phyloP scores from a whole-genome alignment of 208 protist genomes.

The Wallacemonas rigidus region DNA sequence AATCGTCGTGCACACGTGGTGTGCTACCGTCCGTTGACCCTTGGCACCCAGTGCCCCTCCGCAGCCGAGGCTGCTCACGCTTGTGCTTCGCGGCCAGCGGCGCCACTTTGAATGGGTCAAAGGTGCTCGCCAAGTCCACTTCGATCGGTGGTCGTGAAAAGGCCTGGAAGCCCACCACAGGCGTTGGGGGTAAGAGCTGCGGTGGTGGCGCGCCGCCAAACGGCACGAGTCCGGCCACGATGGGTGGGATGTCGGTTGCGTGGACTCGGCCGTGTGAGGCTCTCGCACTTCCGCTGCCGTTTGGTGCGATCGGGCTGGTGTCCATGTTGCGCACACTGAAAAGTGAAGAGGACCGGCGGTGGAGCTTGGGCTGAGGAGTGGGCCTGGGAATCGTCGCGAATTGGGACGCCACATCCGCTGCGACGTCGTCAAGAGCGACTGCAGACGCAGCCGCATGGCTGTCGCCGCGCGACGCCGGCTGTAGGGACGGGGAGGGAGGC shows the following conservation, averaged over 20 bases:
- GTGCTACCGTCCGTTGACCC: background rate
- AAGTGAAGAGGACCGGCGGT: conserved; percentile 14
- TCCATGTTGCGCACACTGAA: conserved; percentile 17
- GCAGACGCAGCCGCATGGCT: too few relatives aligned
- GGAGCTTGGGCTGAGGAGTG: background rate
- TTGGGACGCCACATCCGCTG: background rate
- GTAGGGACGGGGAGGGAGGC: too few relatives aligned
- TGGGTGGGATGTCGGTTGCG: background rate
- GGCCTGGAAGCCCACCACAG: conserved; percentile 2
- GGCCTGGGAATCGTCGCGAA: conserved; percentile 6
- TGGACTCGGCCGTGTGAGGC: background rate
- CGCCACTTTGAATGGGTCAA: conserved; percentile 28
- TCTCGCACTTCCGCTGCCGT: background rate
- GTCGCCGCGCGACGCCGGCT: too few relatives aligned
- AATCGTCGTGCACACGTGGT: background rate
- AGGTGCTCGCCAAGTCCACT: conserved; percentile 20
- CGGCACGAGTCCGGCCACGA: conserved; percentile 14
- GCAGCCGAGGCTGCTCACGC: background rate
- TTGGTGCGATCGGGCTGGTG: background rate
- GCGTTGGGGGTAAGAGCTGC: background rate
- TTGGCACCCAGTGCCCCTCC: background rate
- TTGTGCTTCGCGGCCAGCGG: conserved; percentile 11
- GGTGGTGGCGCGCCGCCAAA: conserved; percentile 6
- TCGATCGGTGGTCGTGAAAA: conserved; percentile 1
- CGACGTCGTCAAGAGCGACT: background rate